A percentile compares a stretch with the other conserved stretches of the same genome.
These are phyloP conservation scores for Boechera stricta DNA, from an alignment of 345 rosid genomes.

Conservation along the genomic window DNA sequence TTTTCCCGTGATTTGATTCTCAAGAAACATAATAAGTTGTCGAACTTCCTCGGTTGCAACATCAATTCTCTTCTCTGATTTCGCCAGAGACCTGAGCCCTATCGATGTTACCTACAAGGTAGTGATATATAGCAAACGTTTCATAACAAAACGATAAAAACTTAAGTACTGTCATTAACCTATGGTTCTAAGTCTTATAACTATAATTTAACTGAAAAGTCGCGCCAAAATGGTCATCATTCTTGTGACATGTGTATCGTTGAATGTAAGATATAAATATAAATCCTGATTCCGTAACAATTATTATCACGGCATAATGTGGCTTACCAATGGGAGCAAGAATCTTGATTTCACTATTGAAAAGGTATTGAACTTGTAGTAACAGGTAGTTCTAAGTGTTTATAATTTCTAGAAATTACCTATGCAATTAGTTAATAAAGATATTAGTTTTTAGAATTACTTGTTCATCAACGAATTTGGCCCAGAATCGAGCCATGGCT, in stretches of 20 bases:
- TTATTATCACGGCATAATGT: not conserved
- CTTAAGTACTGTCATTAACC: too few relatives aligned
- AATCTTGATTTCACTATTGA: not conserved
- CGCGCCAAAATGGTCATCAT: too few relatives aligned
- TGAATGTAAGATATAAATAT: too few relatives aligned
- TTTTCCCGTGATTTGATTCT: conserved; percentile 40
- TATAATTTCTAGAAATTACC: not conserved
- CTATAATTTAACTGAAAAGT: too few relatives aligned
- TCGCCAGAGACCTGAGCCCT: conserved; percentile 2
- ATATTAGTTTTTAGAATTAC: not conserved
- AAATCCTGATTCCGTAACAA: too few relatives aligned
- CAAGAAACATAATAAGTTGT: conserved; percentile 37
- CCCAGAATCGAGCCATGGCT: conserved; percentile 54
- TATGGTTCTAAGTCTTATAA: too few relatives aligned
- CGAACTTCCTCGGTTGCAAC: conserved; percentile 35
- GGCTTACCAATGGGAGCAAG: not conserved
- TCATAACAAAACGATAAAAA: too few relatives aligned
- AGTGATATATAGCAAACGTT: not conserved
- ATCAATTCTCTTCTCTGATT: conserved; percentile 19
- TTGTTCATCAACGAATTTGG: conserved; percentile 45
- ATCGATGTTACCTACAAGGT: not conserved
- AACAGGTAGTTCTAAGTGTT: not conserved
- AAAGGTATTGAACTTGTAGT: not conserved
- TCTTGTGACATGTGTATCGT: too few relatives aligned
- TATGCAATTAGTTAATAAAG: not conserved